phyloP scores from a whole-genome alignment of 257 asterid species.

The Solanum piurae region DNA sequence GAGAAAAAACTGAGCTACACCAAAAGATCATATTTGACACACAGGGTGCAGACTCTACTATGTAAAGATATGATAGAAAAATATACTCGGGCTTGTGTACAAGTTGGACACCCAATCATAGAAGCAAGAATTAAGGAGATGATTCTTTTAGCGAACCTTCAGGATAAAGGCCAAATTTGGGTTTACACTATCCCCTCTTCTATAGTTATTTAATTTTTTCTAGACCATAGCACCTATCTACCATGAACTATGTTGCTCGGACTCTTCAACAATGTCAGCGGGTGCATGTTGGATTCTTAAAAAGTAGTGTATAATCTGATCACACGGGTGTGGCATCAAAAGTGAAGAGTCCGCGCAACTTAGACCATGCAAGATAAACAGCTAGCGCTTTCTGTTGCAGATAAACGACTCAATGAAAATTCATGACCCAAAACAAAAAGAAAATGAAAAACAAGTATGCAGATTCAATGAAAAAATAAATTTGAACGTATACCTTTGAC shows the following conservation, averaged over 20 bases:
- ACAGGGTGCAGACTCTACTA: neutral
- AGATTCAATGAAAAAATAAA: neutral
- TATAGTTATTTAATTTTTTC: neutral
- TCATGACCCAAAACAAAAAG: neutral
- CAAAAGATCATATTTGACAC: neutral
- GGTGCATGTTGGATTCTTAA: neutral
- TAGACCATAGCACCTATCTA: neutral
- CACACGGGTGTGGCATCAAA: neutral
- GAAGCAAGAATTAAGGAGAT: neutral
- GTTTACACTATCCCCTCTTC: neutral
- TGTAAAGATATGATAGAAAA: neutral
- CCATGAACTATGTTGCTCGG: neutral
- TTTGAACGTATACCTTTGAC: slow-evolving; percentile 53
- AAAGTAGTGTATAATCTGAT: neutral
- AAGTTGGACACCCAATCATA: neutral
- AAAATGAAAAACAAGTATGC: neutral
- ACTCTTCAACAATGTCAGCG: neutral
- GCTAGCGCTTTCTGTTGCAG: neutral
- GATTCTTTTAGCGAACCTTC: neutral
- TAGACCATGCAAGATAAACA: neutral
- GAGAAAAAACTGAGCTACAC: neutral
- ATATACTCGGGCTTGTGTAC: neutral
- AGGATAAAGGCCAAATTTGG: neutral
- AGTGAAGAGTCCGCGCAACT: neutral
- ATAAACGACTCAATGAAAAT: neutral